Percentiles rank a stretch among this genome's conserved stretches.
Evolutionary conservation across 1,284 basidiomycete species (phyloP).

Genomic region (Microbotryum intermedium): DNA sequence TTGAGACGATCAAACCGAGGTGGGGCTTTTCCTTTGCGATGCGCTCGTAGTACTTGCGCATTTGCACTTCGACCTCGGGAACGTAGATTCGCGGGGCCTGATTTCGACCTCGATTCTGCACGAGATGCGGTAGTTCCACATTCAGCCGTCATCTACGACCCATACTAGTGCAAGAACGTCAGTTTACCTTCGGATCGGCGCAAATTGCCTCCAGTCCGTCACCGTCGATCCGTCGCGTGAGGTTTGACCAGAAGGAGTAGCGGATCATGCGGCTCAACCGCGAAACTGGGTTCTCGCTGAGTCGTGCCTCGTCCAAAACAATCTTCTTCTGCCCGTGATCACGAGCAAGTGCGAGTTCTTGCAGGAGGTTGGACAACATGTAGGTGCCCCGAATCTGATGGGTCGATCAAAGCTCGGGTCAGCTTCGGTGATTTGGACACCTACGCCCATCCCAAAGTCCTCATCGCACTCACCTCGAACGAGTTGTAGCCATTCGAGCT

Average conservation of each 20-base stretch:
- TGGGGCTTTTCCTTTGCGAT: conserved; percentile 48
- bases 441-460: neutral
- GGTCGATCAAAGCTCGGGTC: neutral
- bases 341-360: conserved; percentile 93
- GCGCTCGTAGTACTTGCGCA: conserved; percentile 79
- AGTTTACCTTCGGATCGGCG: conserved; percentile 84
- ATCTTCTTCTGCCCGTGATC: conserved; percentile 92
- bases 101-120: conserved; percentile 61
- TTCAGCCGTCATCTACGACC: neutral
- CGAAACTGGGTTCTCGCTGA: conserved; percentile 95
- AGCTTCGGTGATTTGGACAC: neutral
- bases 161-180: conserved; percentile 1
- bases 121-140: neutral
- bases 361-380: conserved; percentile 97
- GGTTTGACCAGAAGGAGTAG: conserved; percentile 94
- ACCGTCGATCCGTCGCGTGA: conserved; percentile 92
- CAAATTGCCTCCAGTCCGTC: conserved; percentile 95
- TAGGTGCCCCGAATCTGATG: conserved; percentile 71
- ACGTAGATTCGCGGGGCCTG: conserved; percentile 76
- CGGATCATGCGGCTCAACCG: conserved; percentile 96
- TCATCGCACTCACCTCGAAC: conserved; percentile 63
- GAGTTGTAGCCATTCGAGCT: conserved; percentile 96
- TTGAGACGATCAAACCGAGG: conserved; percentile 81
- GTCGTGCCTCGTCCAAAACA: conserved; percentile 89
- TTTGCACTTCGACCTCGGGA: conserved; percentile 80